Evolutionary conservation across 2,329 filamentous ascomycete genomes (phyloP).

Genomic region (Exophiala dermatitidis): DNA sequence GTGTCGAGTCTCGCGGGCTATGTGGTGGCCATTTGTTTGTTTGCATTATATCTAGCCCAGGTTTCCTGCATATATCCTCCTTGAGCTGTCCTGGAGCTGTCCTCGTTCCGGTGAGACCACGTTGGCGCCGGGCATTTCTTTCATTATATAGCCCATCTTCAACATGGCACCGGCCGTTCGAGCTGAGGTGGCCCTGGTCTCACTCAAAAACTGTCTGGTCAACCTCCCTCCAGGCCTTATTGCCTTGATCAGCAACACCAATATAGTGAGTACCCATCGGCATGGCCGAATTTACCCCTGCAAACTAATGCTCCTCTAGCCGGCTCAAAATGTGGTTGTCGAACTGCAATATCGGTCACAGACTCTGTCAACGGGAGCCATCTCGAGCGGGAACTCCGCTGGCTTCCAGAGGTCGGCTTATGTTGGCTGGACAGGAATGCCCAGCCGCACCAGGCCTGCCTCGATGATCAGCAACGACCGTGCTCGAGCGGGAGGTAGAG

Average conservation of each 20-base stretch:
- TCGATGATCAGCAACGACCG: conserved; percentile 53
- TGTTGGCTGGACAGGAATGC: conserved; percentile 96
- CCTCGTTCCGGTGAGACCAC: too few relatives aligned
- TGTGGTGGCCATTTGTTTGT: too few relatives aligned
- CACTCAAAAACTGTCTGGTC: conserved; percentile 88
- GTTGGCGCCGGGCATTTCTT: too few relatives aligned
- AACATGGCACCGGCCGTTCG: conserved; percentile 47
- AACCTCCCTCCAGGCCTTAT: conserved; percentile 84
- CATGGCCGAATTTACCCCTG: too few relatives aligned
- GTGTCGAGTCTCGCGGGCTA: too few relatives aligned
- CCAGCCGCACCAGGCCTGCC: conserved; percentile 74
- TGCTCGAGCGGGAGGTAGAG: conserved; percentile 62
- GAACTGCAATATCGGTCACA: conserved; percentile 72
- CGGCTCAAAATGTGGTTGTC: conserved; percentile 92
- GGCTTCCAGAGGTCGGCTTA: conserved; percentile 64
- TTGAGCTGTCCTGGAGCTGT: too few relatives aligned
- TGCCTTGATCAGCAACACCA: conserved; percentile 76
- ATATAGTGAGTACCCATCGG: conserved; percentile 59
- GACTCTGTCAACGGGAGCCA: conserved; percentile 41
- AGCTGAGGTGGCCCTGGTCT: conserved; percentile 76
- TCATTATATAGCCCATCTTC: neutral
- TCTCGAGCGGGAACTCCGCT: conserved; percentile 42
- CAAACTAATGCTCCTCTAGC: neutral
- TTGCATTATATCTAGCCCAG: too few relatives aligned
- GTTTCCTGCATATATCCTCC: too few relatives aligned